Base-by-base conservation (phyloP, 768 basidiomycete species). In the Trichaptum fuscoviolaceum region DNA sequence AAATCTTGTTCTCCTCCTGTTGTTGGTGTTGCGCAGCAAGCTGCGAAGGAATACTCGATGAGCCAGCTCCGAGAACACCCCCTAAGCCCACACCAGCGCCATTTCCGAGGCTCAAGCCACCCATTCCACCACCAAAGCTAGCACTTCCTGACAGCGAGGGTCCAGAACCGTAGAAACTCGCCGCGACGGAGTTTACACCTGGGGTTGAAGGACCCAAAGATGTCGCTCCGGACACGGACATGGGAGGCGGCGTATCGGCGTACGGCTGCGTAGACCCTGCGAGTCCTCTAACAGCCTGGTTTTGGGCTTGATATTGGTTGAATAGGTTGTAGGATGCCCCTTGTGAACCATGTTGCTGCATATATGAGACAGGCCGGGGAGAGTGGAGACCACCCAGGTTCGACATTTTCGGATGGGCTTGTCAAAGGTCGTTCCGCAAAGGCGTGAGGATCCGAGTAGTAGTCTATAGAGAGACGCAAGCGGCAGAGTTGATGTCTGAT, bases 1-100 rank as follows among this genome's bases (percentile, higher is more conserved):
- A 96, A 58, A 99, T 97, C 80, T 97, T 96, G 70, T 81, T 81
- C 73, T 91, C 89, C 69, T 91, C 89, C 63, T 77, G 75, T 52
- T 52, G 42, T 12, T 52, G 42, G 42, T 52, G 42, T 20, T 52
- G 42, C 42, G 42, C 42, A 20, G 42, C 42, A 20, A 52, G 42
- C 42, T 52, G 42, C 42, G 42, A 52, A 12, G 42, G 42, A 52
- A 52, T 52, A 52, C 20, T 52, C 42, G 42, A 20, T 12, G 42
- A 20, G 3, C 42, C 42, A 52, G 15, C 3, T 4, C 42, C 42
- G 15, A 52, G 20, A 15, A 52, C 15, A 52, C 42, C 42, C 42
- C 42, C 42, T 20, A 52, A 52, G 42, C 42, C 42, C 42, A 52
- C 20, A 12, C 42, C 42, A 3, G 20, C 42, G 20, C 42, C 42